Base-by-base conservation (phyloP, 768 basidiomycete species). In the Leccinum barrowsii region DNA sequence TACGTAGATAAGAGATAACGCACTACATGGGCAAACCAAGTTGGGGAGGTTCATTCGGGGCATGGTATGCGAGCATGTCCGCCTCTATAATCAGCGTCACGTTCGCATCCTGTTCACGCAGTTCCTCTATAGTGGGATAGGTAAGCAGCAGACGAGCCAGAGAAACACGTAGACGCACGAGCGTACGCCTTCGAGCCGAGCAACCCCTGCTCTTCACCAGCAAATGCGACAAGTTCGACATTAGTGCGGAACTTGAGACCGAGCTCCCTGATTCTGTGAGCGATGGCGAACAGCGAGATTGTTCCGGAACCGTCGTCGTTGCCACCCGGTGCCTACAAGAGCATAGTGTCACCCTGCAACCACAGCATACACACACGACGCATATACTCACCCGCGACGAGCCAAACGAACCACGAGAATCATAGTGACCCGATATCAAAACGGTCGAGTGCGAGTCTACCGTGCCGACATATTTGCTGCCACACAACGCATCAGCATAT, bases 201-300 rank as follows among this genome's bases (percentile, higher is more conserved):
- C 15, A 94, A 73, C 4, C 94, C 94, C 68, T 97, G 94, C 65
- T 97, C 94, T 69, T 97, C 94, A 5, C 94, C 94, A 2, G 92
- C 89, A 64, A 96, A 96, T 51, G 86, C 84, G 42, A 84, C 85
- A 10, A 97, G 78, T 64, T 92, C 86, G 17, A 96, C 89, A 64
- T 87, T 86, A 68, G 82, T 82, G 49, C 82, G 78, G 77, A 95
- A 94, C 51, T 74, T 80, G 65, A 96, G 69, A 17, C 82, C 82
- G 61, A 82, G 82, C 42, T 82, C 79, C 32, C 76, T 78, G 61
- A 97, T 90, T 2, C 86, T 82, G 42, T 83, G 83, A 4, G 93
- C 92, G 59, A 96, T 90, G 3, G 83, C 83, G 17, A 97, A 78
- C n/a, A 96, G 70, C 2, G 89, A 85, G 7, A 82, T 82, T 15